Evolutionary conservation across 306 rosid species (phyloP).

Genomic region (Casuarina glauca): DNA sequence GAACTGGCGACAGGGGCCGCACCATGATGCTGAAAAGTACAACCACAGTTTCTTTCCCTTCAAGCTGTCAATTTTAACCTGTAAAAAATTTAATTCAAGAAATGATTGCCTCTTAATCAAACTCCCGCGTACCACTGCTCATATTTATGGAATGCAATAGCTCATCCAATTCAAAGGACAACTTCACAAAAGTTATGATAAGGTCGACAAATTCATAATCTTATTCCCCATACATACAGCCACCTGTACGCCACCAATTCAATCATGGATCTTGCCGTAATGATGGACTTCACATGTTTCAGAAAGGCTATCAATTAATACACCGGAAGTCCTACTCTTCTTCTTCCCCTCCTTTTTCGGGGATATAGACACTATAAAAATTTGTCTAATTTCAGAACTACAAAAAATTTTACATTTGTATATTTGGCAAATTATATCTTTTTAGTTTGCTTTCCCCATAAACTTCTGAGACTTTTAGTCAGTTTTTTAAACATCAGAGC

Average conservation of each 20-base stretch:
- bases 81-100: conserved; percentile 25
- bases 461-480: not conserved
- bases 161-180: not conserved
- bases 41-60: conserved; percentile 62
- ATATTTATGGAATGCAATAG: not conserved
- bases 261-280: not conserved
- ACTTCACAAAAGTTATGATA: not conserved
- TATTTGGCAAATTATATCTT: not conserved
- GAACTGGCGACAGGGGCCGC: conserved; percentile 55
- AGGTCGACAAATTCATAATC: not conserved
- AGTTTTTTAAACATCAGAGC: not conserved
- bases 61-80: conserved; percentile 66
- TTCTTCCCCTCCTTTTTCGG: not conserved
- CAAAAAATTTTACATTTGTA: not conserved
- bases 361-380: not conserved
- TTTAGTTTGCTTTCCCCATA: not conserved
- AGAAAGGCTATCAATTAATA: not conserved
- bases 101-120: conserved; percentile 10
- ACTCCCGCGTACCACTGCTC: not conserved
- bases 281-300: not conserved
- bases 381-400: not conserved
- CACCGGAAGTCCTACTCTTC: not conserved
- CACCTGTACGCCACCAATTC: not conserved
- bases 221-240: not conserved
- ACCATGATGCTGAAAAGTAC: conserved; percentile 82